Evolutionary conservation across 1,284 basidiomycete species (phyloP).

Genomic region (Trametes pubescens): DNA sequence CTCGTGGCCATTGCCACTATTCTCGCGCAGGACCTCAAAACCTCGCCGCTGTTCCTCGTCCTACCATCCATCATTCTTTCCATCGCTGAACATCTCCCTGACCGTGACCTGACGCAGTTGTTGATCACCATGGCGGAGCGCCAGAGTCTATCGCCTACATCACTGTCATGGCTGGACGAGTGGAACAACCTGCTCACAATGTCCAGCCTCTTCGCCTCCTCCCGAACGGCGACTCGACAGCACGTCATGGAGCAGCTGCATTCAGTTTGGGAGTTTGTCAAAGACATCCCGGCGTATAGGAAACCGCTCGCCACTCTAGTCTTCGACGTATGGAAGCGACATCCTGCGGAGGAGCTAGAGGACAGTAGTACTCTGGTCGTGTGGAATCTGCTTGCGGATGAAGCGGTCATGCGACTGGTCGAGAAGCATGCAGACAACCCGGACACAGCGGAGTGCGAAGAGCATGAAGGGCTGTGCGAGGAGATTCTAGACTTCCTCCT

Average conservation of each 20-base stretch:
- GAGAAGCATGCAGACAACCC: constrained; percentile 46
- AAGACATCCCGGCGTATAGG: constrained; percentile 73
- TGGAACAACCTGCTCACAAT: constrained; percentile 68
- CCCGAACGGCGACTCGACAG: constrained; percentile 61
- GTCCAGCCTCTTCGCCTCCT: constrained; percentile 52
- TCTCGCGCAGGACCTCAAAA: constrained; percentile 64
- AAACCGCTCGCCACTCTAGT: constrained; percentile 66
- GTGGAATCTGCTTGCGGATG: constrained; percentile 72
- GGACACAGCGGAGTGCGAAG: constrained; percentile 35
- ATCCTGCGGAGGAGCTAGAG: constrained; percentile 45
- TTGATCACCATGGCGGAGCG: constrained; percentile 67
- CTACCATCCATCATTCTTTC: constrained; percentile 69
- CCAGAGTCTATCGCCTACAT: constrained; percentile 72
- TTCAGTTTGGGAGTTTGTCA: constrained; percentile 66
- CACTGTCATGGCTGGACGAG: constrained; percentile 70
- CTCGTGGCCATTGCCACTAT: constrained; percentile 65
- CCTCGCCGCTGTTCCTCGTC: constrained; percentile 61
- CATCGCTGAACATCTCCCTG: constrained; percentile 68
- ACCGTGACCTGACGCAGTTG: constrained; percentile 66
- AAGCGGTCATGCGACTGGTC: constrained; percentile 60
- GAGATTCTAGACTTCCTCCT: constrained; percentile 46
- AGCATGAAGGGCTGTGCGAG: constrained; percentile 27
- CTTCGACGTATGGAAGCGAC: constrained; percentile 58
- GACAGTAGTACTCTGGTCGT: constrained; percentile 54
- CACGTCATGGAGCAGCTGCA: constrained; percentile 64